Evolutionary conservation across 805 yeast species (phyloP), one percentile per base, ranked within the genome.

Genomic region (Candida caryicola): DNA sequence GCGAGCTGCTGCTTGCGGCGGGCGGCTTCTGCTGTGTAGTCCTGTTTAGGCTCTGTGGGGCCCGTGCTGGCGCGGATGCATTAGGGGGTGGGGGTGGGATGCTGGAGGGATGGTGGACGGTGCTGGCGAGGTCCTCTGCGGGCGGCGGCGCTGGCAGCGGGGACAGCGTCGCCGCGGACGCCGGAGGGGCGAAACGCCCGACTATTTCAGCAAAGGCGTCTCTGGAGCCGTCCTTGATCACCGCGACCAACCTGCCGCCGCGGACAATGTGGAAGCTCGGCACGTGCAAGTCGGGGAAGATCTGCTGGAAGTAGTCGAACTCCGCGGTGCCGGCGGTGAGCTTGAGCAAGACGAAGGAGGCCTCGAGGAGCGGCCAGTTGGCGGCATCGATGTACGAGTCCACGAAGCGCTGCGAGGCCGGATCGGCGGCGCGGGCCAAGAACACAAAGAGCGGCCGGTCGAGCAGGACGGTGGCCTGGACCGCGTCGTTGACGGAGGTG

Each of bases 221-320:
- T 14, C 39, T 42, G 7, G 54, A 31, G 2, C 60, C 46, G 2
- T 59, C 66, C 4, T 60, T 69, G 8, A 79, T 58, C 2, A 66
- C 48, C 32, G 71, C 78, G 23, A 74, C 44, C 4, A 79, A 63
- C 28, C 61, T 54, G 5, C 82, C 79, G 8, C 64, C 59, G 23
- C 56, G 60, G n/a, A 85, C 66, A 10, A 82, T 60, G 50, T 76
- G 72, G 17, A 82, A 60, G 44, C 85, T 71, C 1, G 90, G 90
- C 3, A 71, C 66, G 0, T 49, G 51, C 5, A 71, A 62, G 13
- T 66, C 59, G 2, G 79, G 79, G 45, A 79, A 81, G n/a, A 82
- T 61, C 44, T 78, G 80, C 25, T 69, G 62, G 49, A 83, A 80
- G 29, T 33, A 47, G 9, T 40, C 48, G 36, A 35, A 54, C 35